Conservation (phyloP, 192 early-diverging fungal species). For the Coemansia pectinata region DNA sequence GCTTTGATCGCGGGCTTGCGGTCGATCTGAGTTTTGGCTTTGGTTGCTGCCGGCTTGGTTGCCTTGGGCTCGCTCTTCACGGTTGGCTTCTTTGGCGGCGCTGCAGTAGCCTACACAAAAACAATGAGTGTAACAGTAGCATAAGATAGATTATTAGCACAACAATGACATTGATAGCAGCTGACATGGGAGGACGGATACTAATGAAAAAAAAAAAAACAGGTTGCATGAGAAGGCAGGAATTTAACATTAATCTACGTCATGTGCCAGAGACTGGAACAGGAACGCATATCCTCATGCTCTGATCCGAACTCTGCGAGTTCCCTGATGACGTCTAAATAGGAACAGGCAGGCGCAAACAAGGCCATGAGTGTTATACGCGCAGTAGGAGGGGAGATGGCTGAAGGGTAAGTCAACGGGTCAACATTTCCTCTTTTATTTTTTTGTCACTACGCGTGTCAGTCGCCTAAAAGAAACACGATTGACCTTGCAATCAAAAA, state of each 20-base stretch:
- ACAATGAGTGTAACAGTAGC: not conserved
- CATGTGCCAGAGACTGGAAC: not conserved
- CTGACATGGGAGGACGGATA: not conserved
- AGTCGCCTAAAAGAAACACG: not conserved
- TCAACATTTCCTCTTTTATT: not conserved
- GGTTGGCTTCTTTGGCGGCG: constrained; percentile 5
- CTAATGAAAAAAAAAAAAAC: not conserved
- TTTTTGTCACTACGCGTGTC: not conserved
- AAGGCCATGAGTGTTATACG: not conserved
- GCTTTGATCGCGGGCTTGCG: constrained; percentile 45
- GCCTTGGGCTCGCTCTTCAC: constrained; percentile 19
- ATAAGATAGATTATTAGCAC: not conserved
- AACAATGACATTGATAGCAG: not conserved
- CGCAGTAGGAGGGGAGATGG: not conserved
- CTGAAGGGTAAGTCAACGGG: not conserved
- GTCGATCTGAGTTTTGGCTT: constrained; percentile 18
- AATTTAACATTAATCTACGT: not conserved
- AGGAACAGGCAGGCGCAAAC: not conserved
- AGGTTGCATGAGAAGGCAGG: not conserved
- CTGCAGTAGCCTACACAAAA: constrained; percentile 7
- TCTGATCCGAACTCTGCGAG: not conserved
- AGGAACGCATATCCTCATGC: not conserved
- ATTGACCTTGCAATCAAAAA: not conserved
- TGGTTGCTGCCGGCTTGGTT: not conserved
- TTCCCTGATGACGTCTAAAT: not conserved